phyloP scores from a whole-genome alignment of 83 land plant species.

The Picea engelmannii region DNA sequence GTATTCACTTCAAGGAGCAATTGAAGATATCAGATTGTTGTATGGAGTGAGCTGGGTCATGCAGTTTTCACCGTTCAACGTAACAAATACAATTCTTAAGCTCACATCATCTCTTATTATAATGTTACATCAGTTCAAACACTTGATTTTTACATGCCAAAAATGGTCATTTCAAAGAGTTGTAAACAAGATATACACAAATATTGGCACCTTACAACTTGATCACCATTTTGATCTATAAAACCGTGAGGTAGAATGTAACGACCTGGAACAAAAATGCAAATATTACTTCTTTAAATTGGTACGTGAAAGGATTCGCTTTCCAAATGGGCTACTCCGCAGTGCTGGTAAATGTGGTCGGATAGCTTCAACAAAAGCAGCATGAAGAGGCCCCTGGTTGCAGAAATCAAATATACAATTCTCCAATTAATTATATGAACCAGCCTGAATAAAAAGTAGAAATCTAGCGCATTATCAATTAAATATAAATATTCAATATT shows the following conservation, averaged over 20 bases:
- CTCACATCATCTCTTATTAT: conserved; percentile 14
- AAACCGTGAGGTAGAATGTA: not conserved
- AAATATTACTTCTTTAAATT: conserved; percentile 26
- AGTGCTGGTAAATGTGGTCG: conserved; percentile 29
- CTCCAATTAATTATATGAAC: not conserved
- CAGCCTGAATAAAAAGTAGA: not conserved
- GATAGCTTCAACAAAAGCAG: conserved; percentile 35
- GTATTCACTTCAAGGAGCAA: conserved; percentile 10
- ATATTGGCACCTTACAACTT: conserved; percentile 9
- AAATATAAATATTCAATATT: not conserved
- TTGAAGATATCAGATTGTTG: conserved; percentile 11
- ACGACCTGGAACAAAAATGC: not conserved
- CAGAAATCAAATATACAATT: conserved; percentile 7
- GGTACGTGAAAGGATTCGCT: conserved; percentile 31
- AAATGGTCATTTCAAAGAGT: conserved; percentile 15
- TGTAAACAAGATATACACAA: conserved; percentile 18
- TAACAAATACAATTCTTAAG: conserved; percentile 13
- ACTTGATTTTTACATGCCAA: conserved; percentile 21
- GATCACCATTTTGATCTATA: not conserved
- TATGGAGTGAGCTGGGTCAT: conserved; percentile 15
- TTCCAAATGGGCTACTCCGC: conserved; percentile 32
- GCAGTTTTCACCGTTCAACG: conserved; percentile 9
- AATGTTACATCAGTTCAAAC: conserved; percentile 1
- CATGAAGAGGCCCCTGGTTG: conserved; percentile 30
- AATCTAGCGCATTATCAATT: not conserved